A percentile compares a stretch with the other conserved stretches of the same genome.
Conservation (phyloP, 75 land plant genomes). For the Sequoiadendron giganteum region DNA sequence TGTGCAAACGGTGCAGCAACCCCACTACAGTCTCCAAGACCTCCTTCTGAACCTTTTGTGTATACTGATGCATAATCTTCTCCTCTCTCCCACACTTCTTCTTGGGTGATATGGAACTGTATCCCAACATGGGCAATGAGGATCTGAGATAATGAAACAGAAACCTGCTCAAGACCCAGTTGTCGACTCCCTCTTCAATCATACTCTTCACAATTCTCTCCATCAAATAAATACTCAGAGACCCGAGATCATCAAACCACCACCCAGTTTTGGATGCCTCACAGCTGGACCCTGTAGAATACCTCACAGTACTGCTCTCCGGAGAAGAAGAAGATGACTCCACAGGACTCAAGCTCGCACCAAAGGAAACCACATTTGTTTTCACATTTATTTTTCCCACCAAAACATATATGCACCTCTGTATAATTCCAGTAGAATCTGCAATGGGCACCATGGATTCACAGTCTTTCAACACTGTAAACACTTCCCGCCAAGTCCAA, state of each 20-base stretch:
- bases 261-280: slow-evolving; percentile 48
- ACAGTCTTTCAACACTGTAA: slow-evolving; percentile 60
- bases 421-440: slow-evolving; percentile 49
- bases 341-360: slow-evolving; percentile 18
- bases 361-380: background rate
- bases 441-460: slow-evolving; percentile 31
- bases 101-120: slow-evolving; percentile 14
- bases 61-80: slow-evolving; percentile 14
- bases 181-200: slow-evolving; percentile 44
- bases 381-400: slow-evolving; percentile 30
- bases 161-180: slow-evolving; percentile 53
- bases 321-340: slow-evolving; percentile 47
- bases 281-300: slow-evolving; percentile 51
- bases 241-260: slow-evolving; percentile 83
- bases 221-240: slow-evolving; percentile 44
- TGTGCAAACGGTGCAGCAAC: slow-evolving; percentile 51
- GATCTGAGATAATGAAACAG: slow-evolving; percentile 72
- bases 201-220: slow-evolving; percentile 52
- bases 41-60: slow-evolving; percentile 32
- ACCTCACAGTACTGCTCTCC: slow-evolving; percentile 38
- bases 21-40: slow-evolving; percentile 56
- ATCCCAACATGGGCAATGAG: slow-evolving; percentile 37
- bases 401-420: slow-evolving; percentile 61
- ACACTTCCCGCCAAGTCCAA: slow-evolving; percentile 70
- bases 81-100: slow-evolving; percentile 35